Base-by-base conservation (phyloP, 257 asterid species). In the Solanum raphanifolium region DNA sequence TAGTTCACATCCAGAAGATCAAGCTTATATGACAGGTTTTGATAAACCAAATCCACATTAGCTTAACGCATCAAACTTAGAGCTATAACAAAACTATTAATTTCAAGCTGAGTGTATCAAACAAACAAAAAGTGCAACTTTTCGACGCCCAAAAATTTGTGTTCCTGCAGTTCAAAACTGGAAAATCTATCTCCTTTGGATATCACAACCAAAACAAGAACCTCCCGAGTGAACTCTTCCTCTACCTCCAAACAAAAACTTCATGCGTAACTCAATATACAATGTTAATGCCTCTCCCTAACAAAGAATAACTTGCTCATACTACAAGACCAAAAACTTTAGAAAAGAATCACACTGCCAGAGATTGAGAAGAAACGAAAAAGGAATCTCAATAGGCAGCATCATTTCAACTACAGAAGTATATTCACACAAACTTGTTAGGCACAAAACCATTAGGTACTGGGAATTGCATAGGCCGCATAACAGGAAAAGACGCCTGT, bases 381-480 rank as follows among this genome's bases (percentile, higher is more conserved):
- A 76, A 27, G 87, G 87, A 34, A 58, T 83, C 90, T 82, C 88
- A 84, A 79, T 75, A 58, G 41, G 88, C 86, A 85, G 86, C 21
- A 62, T 72, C 52, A 48, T 48, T 82, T 82, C 69, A 48, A 18
- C 86, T 48, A 82, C 43, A 48, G 18, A 66, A 66, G 60, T 27
- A 18, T 58, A n/a, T 81, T 91, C 92, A 94, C 35, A 90, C 92
- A 48, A 93, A 91, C 92, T 94, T 95, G 88, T 93, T 65, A 88
- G 89, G 66, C 29, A 89, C 23, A 84, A 89, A 94, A 83, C 90
- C 93, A 46, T 93, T 92, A 34, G 93, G 84, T 69, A 93, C 94
- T 8, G 93, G 94, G 87, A 93, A 88, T 86, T 92, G 91, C 87
- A 92, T 71, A 16, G 93, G 92, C 31, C 92, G 94, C 38, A 91